Evolutionary conservation across 2,329 filamentous ascomycete species (phyloP).

Genomic region (Lasiodiplodia hormozganensis): DNA sequence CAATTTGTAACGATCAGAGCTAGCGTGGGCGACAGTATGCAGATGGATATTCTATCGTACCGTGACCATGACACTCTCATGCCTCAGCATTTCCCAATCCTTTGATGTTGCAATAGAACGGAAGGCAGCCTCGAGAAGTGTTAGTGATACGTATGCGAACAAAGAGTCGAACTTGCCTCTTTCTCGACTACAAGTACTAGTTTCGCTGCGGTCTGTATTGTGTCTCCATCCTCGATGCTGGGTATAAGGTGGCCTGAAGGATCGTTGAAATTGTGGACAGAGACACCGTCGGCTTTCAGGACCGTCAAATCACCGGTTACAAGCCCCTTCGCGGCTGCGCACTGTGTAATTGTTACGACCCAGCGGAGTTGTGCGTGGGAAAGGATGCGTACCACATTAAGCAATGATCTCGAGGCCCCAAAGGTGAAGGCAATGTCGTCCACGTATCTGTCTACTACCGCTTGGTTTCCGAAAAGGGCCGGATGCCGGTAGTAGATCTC

Average conservation of each 20-base stretch:
- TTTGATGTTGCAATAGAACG: conserved; percentile 66
- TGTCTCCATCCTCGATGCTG: conserved; percentile 55
- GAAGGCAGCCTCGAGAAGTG: conserved; percentile 70
- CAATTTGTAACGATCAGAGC: conserved; percentile 30
- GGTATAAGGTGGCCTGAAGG: conserved; percentile 66
- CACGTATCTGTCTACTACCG: conserved; percentile 72
- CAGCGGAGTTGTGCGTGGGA: conserved; percentile 32
- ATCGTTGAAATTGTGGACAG: conserved; percentile 44
- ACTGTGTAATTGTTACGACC: conserved; percentile 52
- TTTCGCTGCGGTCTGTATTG: conserved; percentile 56
- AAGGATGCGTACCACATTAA: conserved; percentile 70
- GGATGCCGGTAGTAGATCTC: conserved; percentile 82
- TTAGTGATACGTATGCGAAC: not conserved
- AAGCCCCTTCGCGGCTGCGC: conserved; percentile 76
- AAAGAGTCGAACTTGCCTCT: conserved; percentile 59
- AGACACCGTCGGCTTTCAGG: conserved; percentile 53
- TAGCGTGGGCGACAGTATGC: not conserved
- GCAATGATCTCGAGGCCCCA: conserved; percentile 64
- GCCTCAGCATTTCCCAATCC: conserved; percentile 61
- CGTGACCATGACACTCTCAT: conserved; percentile 72
- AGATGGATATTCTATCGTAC: conserved; percentile 49
- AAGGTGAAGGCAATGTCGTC: conserved; percentile 78
- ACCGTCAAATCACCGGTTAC: conserved; percentile 66
- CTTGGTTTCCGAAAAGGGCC: conserved; percentile 73
- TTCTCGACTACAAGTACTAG: conserved; percentile 83